These are phyloP conservation scores for Mycena belliarum DNA, from an alignment of 768 basidiomycete genomes.

Conservation along the genomic window DNA sequence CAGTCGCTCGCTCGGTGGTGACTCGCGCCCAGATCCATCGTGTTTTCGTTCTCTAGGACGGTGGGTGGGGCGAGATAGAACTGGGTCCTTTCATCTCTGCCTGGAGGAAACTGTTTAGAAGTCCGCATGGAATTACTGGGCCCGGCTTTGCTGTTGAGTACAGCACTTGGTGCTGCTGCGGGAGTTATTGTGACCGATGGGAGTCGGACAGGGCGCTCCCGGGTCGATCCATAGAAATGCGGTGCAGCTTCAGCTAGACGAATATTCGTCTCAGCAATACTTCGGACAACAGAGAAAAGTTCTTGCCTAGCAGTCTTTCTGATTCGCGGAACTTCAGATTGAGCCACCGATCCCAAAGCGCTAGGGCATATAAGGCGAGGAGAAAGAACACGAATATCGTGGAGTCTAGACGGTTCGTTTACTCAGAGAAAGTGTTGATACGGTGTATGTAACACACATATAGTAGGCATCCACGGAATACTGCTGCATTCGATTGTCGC, in stretches of 20 bases:
- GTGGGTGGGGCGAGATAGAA: not conserved
- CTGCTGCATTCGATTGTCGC: constrained; percentile 1
- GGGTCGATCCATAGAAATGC: constrained; percentile 5
- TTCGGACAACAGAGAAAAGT: not conserved
- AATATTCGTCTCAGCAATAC: not conserved
- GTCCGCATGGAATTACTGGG: not conserved
- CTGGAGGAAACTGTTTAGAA: not conserved
- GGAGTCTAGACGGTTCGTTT: constrained; percentile 18
- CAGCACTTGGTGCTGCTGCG: not conserved
- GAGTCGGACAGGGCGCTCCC: not conserved
- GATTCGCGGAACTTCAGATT: constrained; percentile 29
- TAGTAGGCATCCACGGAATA: not conserved
- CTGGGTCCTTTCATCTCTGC: not conserved
- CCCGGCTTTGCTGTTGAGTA: not conserved
- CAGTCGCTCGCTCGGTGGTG: not conserved
- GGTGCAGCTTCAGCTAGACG: not conserved
- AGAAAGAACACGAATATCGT: constrained; percentile 30
- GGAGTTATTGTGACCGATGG: not conserved
- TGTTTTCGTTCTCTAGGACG: not conserved
- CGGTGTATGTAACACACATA: not conserved
- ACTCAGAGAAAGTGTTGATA: not conserved
- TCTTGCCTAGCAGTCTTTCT: constrained; percentile 17
- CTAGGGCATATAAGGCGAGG: constrained; percentile 36
- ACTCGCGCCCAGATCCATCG: not conserved
- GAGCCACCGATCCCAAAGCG: constrained; percentile 41